A percentile compares a stretch with the other conserved stretches of the same genome.
Evolutionary conservation across 768 basidiomycete species (phyloP).

Genomic region (Boletus reticulatus): DNA sequence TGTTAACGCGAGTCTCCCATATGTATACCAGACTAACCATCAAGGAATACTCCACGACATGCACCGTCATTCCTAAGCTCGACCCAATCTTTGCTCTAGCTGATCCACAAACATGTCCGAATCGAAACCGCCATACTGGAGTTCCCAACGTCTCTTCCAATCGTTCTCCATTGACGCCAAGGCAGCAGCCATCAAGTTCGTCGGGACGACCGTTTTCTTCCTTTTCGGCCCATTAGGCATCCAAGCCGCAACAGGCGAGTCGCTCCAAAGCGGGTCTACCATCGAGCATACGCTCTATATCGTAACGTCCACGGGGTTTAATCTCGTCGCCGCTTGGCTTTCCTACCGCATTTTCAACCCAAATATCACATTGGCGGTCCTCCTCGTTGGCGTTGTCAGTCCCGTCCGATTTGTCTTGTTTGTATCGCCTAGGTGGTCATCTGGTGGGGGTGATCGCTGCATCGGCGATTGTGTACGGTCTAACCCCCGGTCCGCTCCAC

Average conservation of each 20-base stretch:
- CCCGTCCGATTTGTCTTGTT: constrained; percentile 59
- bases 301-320: constrained; percentile 58
- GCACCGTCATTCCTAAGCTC: no score
- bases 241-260: constrained; percentile 49
- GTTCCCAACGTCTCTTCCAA: constrained; percentile 25
- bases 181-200: constrained; percentile 55
- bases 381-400: constrained; percentile 52
- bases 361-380: constrained; percentile 56
- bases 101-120: constrained; percentile 7
- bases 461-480: constrained; percentile 49
- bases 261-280: constrained; percentile 28
- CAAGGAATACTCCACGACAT: no score
- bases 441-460: constrained; percentile 54
- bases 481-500: constrained; percentile 50
- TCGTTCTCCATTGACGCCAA: constrained; percentile 38
- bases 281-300: constrained; percentile 53
- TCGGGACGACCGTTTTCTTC: constrained; percentile 61
- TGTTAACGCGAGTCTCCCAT: no score
- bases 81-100: neutral
- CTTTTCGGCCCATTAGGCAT: constrained; percentile 64
- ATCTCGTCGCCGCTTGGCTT: constrained; percentile 62
- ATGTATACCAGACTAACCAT: no score
- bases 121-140: constrained; percentile 18
- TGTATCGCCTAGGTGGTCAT: constrained; percentile 52
- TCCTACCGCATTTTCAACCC: constrained; percentile 71